Base-by-base conservation (phyloP, 2,329 filamentous ascomycete species). In the Ampelomyces quisqualis region DNA sequence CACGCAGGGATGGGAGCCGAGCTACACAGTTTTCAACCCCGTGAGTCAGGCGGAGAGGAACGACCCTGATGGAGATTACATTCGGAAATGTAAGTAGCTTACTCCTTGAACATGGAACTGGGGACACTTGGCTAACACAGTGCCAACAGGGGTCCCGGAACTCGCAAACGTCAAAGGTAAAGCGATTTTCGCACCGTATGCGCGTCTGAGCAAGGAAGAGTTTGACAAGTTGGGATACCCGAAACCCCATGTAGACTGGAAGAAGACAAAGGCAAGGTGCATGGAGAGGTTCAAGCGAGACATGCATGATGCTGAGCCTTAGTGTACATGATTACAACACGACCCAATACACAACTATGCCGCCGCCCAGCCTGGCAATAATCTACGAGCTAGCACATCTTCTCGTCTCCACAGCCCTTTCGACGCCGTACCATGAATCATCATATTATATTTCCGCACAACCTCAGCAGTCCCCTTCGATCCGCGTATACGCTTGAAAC, bases 1-100 rank as follows among this genome's bases (percentile, higher is more conserved):
- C 51, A 72, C 75, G n/a, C 69, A 78, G 40, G 69, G 72, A 19
- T 77, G 74, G 75, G 73, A 77, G 57, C 75, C 75, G 1, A 68
- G 62, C 14, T 77, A 76, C 41, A 77, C 75, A 0, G 64, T 75
- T 9, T 75, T 75, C 56, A 75, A 74, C 39, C 67, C 67, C 2
- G 64, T 70, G 7, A 53, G 43, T 3, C 67, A 70, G 40, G 66
- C 67, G 5, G 67, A 70, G 51, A 61, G 50, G 40, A 68, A 68
- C 34, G 67, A 70, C 35, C 62, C 63, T 0, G 44, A 65, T 14
- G 67, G 68, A 2, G 64, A 68, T 8, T 70, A 65, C 37, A 70
- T 70, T 9, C 39, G 67, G 3, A 64, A 64, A 38, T 68, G 60
- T 56, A 41, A 37, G 50, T 54, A 10, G 18, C 20, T n/a, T 22